Evolutionary conservation across 106 monocot genomes (phyloP), one percentile per base, ranked within the genome.

Genomic region (Apostasia shenzhenica): DNA sequence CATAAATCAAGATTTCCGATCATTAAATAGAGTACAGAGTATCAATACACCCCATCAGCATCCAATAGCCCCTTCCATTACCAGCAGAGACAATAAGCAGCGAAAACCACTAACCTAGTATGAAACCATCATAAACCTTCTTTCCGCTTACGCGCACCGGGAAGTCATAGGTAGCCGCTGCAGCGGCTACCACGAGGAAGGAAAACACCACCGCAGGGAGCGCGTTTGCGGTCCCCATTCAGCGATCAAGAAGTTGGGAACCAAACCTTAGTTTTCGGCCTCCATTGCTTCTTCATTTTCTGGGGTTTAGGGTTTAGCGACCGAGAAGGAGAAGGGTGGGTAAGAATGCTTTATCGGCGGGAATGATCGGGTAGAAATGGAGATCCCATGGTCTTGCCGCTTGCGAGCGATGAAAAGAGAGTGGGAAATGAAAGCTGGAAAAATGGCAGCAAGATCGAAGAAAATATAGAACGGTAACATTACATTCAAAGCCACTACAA

Each of bases 101-200:
- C 14, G 48, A 71, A 50, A 11, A 40, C 58, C 45, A 45, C 73
- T 53, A 45, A 73, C 64, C 73, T 63, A 73, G 1, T 44, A 65
- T 12, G 49, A 73, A 73, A 12, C 38, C 54, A 13, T 11, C 49
- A 6, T 52, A 45, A 2, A 47, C 64, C 45, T 47, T 64, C 64
- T 6, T 8, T 48, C 0, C 64, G 43, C 64, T 1, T 4, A 47
- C 14, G 13, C 44, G 51, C 9, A 11, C 63, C 3, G 45, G 73
- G 39, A 8, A 10, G 8, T 8, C 59, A 59, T 39, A 8, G 40
- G 40, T 41, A 26, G 0, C 59, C 59, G 59, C 40, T 40, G 40
- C 0, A 41, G 37, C 40, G 40, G 59, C 2, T 0, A 59, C 39
- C 37, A 59, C 37, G 2, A 59, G 59, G 40, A 40, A 57, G n/a